A percentile compares a stretch with the other conserved stretches of the same genome.
phyloP scores from a whole-genome alignment of 805 yeast species.

The Candida insectorum region DNA sequence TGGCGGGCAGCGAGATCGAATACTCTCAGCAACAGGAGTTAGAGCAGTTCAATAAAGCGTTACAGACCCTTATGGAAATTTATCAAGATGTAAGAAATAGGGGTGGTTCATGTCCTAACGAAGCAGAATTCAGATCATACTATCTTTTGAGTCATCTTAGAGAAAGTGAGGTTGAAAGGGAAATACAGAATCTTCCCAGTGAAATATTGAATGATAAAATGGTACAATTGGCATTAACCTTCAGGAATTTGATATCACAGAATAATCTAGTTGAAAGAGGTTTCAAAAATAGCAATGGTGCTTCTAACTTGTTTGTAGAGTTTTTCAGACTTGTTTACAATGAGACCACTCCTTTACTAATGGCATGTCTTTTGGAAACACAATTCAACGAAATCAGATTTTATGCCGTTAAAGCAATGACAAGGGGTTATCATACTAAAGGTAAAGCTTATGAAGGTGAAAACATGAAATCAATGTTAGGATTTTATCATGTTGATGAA shows the following conservation, averaged over 20 bases:
- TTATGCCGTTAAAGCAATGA: constrained; percentile 65
- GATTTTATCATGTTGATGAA: constrained; percentile 62
- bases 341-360: constrained; percentile 54
- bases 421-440: constrained; percentile 64
- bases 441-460: constrained; percentile 60
- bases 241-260: constrained; percentile 65
- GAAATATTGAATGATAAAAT: constrained; percentile 48
- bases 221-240: constrained; percentile 68
- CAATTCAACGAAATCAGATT: constrained; percentile 78
- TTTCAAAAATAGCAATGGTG: constrained; percentile 46
- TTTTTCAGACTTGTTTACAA: constrained; percentile 58
- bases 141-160: constrained; percentile 73
- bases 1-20: constrained; percentile 70
- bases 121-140: constrained; percentile 91
- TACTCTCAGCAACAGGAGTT: constrained; percentile 93
- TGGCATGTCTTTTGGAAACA: constrained; percentile 73
- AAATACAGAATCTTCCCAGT: constrained; percentile 63
- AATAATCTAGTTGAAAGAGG: constrained; percentile 58
- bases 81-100: constrained; percentile 73
- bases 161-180: constrained; percentile 83
- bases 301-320: constrained; percentile 55
- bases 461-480: constrained; percentile 49
- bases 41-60: constrained; percentile 88
- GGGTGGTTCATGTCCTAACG: constrained; percentile 72
- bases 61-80: constrained; percentile 84